phyloP scores from a whole-genome alignment of 768 basidiomycete species.

The Podaxis sp. region DNA sequence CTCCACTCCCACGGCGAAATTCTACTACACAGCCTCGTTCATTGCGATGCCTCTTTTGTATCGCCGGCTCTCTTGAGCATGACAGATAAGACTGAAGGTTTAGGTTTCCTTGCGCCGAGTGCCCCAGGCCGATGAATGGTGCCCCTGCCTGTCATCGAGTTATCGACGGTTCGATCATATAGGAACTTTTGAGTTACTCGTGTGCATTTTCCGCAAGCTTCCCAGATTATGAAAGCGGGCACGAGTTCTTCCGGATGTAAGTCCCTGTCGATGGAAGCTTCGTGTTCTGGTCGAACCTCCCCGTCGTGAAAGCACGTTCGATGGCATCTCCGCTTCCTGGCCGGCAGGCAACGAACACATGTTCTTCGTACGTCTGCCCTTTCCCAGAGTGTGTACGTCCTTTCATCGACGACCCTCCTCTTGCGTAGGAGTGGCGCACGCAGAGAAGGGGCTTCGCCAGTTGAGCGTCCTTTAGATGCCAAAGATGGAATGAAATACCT shows the following conservation, averaged over 20 bases:
- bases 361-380: not conserved
- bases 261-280: not conserved
- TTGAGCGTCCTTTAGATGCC: no score
- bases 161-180: no score
- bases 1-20: not conserved
- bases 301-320: not conserved
- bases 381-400: not conserved
- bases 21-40: not conserved
- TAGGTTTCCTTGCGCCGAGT: no score
- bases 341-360: not conserved
- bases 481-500: no score
- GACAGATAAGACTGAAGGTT: not conserved
- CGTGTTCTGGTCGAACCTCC: not conserved
- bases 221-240: no score
- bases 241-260: no score
- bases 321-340: not conserved
- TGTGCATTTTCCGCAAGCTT: no score
- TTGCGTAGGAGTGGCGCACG: not conserved
- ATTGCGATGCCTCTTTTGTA: not conserved
- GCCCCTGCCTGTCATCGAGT: no score
- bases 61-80: not conserved
- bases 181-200: no score
- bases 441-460: no score
- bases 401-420: not conserved
- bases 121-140: no score